Evolutionary conservation across 768 basidiomycete species (phyloP), one percentile per base, ranked within the genome.

Genomic region (Rhizopogon roseolus): DNA sequence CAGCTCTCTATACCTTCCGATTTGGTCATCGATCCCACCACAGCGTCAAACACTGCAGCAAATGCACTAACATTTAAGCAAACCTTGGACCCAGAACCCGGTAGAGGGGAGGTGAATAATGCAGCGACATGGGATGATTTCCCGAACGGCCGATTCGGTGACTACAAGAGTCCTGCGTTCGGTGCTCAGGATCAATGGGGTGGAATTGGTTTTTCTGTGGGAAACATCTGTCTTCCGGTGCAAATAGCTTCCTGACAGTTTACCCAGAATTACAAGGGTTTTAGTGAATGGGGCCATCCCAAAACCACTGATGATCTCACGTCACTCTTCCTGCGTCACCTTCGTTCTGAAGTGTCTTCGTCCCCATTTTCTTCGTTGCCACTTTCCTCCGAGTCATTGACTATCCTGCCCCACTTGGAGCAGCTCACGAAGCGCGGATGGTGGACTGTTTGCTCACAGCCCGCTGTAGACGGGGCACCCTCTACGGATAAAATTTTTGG

Each of bases 401-500:
- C 82, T 49, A 98, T 99, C 51, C 76, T 97, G 29, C 75, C 81
- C 1, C 79, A 91, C 54, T 79, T 98, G 27, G 80, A 90, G 61
- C 76, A 75, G 41, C 77, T 99, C 52, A 98, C 91, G 29, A 73
- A 76, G 41, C 75, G 76, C 54, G 88, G 90, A 25, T 88, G 93
- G 85, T 99, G 96, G 95, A 98, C 97, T 5, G 88, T 99, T 17
- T 92, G 92, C 1, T 96, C 93, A 10, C 97, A 99, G 66, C 97
- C 97, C 19, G 90, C 94, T 0, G 85, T 98, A 5, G 88, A 98
- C 63, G 90, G 87, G 5, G 81, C 74, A 5, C 73, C 71, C 32
- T 93, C 91, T 2, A 81, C 80, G 13, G 89, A 98, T 67, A 74
- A 80, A 19, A 72, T 88, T 0, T 82, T 96, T 55, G 97, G 97